phyloP scores from a whole-genome alignment of 1,284 basidiomycete species.

The Ganoderma lucidum region DNA sequence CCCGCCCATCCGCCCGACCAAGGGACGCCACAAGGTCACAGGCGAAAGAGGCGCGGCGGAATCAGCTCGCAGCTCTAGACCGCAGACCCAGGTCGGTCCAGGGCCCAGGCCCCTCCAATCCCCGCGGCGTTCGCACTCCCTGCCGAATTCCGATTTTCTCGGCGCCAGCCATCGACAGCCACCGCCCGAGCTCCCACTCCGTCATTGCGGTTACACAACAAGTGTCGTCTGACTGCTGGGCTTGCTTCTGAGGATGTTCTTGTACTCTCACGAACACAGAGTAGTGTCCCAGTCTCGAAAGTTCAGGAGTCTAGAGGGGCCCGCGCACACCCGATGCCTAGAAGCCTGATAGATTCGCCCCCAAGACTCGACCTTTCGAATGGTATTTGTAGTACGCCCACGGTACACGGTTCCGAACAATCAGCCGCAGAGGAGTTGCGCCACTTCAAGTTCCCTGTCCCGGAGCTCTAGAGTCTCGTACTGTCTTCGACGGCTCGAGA shows the following conservation, averaged over 20 bases:
- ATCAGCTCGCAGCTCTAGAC: neutral
- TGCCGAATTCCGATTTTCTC: conserved; percentile 8
- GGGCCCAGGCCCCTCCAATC: neutral
- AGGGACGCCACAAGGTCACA: neutral
- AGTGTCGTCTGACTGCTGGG: neutral
- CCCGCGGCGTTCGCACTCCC: conserved; percentile 1
- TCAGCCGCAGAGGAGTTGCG: conserved; percentile 1
- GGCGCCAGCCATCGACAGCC: neutral
- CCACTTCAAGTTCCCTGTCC: neutral
- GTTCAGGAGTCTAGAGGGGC: neutral
- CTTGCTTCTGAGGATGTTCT: neutral
- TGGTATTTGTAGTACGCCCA: neutral
- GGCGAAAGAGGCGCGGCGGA: neutral
- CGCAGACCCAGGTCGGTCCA: neutral
- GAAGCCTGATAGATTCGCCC: conserved; percentile 4
- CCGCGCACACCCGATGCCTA: neutral
- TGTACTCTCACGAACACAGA: neutral
- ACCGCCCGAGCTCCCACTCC: neutral
- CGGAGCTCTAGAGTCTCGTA: neutral
- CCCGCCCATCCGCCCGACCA: neutral
- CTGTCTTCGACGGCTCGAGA: conserved; percentile 5
- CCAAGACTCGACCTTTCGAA: neutral
- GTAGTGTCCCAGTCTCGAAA: neutral
- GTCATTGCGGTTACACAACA: neutral
- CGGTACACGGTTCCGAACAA: conserved; percentile 1